These are phyloP conservation scores for Boletus pseudo-olivaceus DNA, from an alignment of 768 basidiomycete genomes.

Conservation along the genomic window DNA sequence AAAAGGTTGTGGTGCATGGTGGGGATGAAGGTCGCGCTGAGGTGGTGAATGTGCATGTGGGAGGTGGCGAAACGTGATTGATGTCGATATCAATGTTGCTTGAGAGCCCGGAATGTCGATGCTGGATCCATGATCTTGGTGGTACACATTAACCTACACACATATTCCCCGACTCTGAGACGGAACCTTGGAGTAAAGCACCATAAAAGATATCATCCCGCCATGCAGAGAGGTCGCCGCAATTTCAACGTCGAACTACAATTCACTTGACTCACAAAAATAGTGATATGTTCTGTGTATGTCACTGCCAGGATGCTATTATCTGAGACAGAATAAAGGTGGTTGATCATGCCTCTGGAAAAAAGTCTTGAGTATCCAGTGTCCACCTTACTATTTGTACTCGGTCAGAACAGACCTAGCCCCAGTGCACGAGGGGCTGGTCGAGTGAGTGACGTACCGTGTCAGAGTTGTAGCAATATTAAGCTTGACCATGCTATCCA, in stretches of 20 bases:
- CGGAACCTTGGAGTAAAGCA: neutral
- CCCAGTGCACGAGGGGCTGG: too few relatives aligned
- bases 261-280: too few relatives aligned
- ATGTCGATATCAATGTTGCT: neutral
- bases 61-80: constrained; percentile 7
- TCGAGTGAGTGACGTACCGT: too few relatives aligned
- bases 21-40: constrained; percentile 2
- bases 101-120: neutral
- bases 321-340: too few relatives aligned
- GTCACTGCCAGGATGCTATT: too few relatives aligned
- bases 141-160: neutral
- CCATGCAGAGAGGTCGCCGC: neutral
- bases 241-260: too few relatives aligned
- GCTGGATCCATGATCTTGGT: neutral
- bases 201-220: neutral
- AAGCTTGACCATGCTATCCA: neutral
- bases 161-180: neutral
- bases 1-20: constrained; percentile 39
- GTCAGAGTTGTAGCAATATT: neutral
- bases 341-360: too few relatives aligned
- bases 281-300: too few relatives aligned
- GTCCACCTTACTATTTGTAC: too few relatives aligned
- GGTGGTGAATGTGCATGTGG: constrained; percentile 20
- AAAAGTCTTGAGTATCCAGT: too few relatives aligned
- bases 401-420: too few relatives aligned